Evolutionary conservation across 2,329 filamentous ascomycete species (phyloP).

Genomic region (Verticillium tricorpus): DNA sequence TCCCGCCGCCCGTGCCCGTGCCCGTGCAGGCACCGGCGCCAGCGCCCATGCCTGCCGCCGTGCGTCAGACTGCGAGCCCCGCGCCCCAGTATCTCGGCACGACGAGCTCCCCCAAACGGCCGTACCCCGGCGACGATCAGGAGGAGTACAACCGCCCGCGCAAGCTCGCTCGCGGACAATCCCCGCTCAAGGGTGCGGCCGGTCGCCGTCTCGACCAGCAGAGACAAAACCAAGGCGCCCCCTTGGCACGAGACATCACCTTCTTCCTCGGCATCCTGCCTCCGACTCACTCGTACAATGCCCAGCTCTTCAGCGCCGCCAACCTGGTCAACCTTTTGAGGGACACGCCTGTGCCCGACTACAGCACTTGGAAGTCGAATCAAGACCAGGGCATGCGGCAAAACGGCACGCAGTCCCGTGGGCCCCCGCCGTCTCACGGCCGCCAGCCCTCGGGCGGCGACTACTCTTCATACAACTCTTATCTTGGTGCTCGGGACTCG

Average conservation of each 20-base stretch:
- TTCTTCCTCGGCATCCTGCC: constrained; percentile 71
- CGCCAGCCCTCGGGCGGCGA: constrained; percentile 40
- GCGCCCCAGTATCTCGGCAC: constrained; percentile 38
- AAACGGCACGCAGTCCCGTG: constrained; percentile 27
- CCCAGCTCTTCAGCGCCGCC: constrained; percentile 63
- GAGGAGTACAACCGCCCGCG: constrained; percentile 68
- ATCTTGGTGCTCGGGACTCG: constrained; percentile 7
- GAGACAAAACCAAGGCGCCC: constrained; percentile 57
- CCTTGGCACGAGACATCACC: constrained; percentile 66
- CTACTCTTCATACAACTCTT: constrained; percentile 23
- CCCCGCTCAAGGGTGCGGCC: constrained; percentile 86
- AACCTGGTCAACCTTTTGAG: constrained; percentile 71
- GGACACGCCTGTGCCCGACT: constrained; percentile 61
- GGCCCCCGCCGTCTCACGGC: constrained; percentile 27
- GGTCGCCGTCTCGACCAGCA: constrained; percentile 81
- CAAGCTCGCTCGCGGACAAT: constrained; percentile 84
- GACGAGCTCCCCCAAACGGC: constrained; percentile 56
- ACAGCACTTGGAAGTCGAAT: constrained; percentile 46
- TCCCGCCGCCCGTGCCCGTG: constrained; percentile 13
- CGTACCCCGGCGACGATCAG: constrained; percentile 65
- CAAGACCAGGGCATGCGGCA: constrained; percentile 22
- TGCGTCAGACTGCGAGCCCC: constrained; percentile 34
- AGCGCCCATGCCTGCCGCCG: background rate
- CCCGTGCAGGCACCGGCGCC: background rate
- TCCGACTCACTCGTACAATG: constrained; percentile 65